Evolutionary conservation across 164 flowering plant species (phyloP).

Genomic region (Magnolia kwangsiensis): DNA sequence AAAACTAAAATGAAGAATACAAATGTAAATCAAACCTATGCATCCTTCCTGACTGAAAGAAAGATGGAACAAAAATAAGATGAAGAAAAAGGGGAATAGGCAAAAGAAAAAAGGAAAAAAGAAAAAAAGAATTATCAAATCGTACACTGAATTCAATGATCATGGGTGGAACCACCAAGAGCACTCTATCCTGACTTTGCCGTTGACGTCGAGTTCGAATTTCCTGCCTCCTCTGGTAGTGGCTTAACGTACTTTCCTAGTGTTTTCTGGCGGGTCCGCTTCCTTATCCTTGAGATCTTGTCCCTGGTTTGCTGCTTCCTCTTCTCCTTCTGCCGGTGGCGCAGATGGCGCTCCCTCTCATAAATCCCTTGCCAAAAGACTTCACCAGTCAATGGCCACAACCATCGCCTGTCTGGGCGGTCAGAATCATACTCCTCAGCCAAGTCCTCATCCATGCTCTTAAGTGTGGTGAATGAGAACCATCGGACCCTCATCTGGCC

Average conservation of each 20-base stretch:
- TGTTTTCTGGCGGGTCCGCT: conserved; percentile 50
- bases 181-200: neutral
- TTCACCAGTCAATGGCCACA: conserved; percentile 97
- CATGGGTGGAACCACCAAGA: neutral
- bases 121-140: conserved; percentile 32
- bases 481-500: conserved; percentile 93
- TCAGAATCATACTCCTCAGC: conserved; percentile 86
- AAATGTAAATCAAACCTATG: conserved; percentile 13
- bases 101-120: conserved; percentile 5
- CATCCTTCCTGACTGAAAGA: conserved; percentile 27
- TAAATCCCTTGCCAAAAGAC: conserved; percentile 80
- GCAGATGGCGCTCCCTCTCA: conserved; percentile 65
- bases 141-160: conserved; percentile 10
- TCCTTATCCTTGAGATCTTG: conserved; percentile 55
- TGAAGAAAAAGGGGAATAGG: too few relatives aligned
- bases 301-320: conserved; percentile 66
- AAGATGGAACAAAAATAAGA: neutral
- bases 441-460: conserved; percentile 94
- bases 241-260: conserved; percentile 92
- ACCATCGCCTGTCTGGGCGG: conserved; percentile 47
- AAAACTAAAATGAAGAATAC: conserved; percentile 14
- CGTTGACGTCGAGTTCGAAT: conserved; percentile 30
- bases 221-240: conserved; percentile 41
- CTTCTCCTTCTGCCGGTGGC: conserved; percentile 56
- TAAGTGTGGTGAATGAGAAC: conserved; percentile 70